These are phyloP conservation scores for Starmerella cellae DNA, from an alignment of 805 yeast species.

Conservation along the genomic window DNA sequence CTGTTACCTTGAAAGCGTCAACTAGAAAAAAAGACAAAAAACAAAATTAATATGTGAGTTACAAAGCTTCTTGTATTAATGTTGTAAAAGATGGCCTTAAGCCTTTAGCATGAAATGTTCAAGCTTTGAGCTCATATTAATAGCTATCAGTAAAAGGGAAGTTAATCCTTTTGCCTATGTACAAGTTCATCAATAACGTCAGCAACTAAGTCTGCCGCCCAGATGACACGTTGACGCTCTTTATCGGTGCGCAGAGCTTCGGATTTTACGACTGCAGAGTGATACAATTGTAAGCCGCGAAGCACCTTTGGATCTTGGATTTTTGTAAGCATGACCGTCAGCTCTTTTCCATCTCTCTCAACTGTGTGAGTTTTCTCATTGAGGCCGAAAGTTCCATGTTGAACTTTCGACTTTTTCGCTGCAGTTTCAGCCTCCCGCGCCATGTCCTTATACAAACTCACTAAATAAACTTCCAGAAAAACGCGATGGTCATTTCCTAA, in stretches of 20 bases:
- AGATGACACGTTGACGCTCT: conserved; percentile 47
- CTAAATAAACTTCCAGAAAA: conserved; percentile 61
- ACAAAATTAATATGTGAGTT: too few relatives aligned
- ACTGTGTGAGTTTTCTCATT: background rate
- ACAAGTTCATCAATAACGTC: conserved; percentile 16
- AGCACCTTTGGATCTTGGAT: conserved; percentile 47
- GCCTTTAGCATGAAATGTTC: background rate
- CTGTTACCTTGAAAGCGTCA: too few relatives aligned
- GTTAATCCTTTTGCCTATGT: background rate
- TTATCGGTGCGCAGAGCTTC: conserved; percentile 35
- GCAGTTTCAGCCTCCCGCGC: conserved; percentile 31
- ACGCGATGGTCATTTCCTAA: conserved; percentile 45
- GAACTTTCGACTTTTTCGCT: conserved; percentile 1
- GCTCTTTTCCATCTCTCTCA: conserved; percentile 35
- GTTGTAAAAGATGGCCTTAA: background rate
- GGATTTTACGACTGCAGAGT: conserved; percentile 34
- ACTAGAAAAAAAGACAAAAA: too few relatives aligned
- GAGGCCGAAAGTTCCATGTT: conserved; percentile 1
- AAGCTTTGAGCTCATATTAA: background rate
- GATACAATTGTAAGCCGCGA: conserved; percentile 54
- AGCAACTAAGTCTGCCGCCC: conserved; percentile 37
- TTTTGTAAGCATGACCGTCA: conserved; percentile 40
- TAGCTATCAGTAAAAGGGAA: too few relatives aligned
- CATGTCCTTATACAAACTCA: conserved; percentile 49
- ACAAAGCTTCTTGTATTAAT: too few relatives aligned